Evolutionary conservation across 1,284 basidiomycete species (phyloP).

Genomic region (Vanrija sp.): DNA sequence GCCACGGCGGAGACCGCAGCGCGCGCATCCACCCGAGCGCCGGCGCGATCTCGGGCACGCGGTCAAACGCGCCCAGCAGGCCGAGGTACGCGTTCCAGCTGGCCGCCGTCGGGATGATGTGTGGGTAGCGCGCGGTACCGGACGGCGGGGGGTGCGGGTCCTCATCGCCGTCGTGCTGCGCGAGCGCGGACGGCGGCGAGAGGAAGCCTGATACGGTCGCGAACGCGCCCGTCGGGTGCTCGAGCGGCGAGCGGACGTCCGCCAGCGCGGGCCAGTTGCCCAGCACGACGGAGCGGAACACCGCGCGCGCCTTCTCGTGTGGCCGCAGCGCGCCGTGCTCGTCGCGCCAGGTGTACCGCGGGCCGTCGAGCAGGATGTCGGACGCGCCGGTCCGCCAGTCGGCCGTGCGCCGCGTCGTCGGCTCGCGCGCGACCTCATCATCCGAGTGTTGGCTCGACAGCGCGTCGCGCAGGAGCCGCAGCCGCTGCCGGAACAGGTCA

Average conservation of each 20-base stretch:
- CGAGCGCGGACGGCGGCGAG: neutral
- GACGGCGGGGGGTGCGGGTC: neutral
- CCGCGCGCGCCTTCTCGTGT: constrained; percentile 27
- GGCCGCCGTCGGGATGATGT: constrained; percentile 54
- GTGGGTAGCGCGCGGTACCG: constrained; percentile 30
- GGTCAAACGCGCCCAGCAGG: constrained; percentile 50
- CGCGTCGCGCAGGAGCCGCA: constrained; percentile 25
- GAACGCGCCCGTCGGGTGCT: constrained; percentile 13
- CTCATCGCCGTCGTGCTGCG: neutral
- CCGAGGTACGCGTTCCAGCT: constrained; percentile 63
- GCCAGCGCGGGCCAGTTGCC: constrained; percentile 37
- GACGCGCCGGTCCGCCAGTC: neutral
- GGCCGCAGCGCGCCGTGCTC: constrained; percentile 20
- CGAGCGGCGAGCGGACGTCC: constrained; percentile 28
- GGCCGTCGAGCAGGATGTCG: constrained; percentile 3
- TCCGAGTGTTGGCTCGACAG: constrained; percentile 1
- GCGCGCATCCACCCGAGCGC: constrained; percentile 72
- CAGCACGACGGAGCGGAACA: constrained; percentile 34
- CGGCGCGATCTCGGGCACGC: constrained; percentile 59
- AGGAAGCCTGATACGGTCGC: constrained; percentile 19
- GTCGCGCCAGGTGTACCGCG: constrained; percentile 14
- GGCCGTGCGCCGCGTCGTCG: neutral
- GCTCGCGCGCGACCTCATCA: neutral
- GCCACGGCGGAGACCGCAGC: constrained; percentile 56
- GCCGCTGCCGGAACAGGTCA: constrained; percentile 18